phyloP scores from a whole-genome alignment of 495 filamentous ascomycete genomes.

The Jackrogersella minutella region DNA sequence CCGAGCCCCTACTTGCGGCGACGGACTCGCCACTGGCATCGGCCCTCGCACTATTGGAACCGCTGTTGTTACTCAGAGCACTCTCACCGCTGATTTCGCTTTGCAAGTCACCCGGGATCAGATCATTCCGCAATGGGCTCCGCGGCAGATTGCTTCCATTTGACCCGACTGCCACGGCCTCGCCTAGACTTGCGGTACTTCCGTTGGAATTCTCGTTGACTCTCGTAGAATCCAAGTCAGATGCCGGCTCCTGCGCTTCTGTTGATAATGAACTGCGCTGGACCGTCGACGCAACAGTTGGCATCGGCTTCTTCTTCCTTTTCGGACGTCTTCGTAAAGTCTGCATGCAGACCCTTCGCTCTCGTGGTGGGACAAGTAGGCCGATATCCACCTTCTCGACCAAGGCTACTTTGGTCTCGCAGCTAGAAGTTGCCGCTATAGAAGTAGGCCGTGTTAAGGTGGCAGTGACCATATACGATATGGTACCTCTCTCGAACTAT shows the following conservation, averaged over 20 bases:
- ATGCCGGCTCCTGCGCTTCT: constrained; percentile 44
- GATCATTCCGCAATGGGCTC: constrained; percentile 40
- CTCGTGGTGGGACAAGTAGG: constrained; percentile 60
- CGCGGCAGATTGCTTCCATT: constrained; percentile 34
- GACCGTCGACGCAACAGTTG: constrained; percentile 35
- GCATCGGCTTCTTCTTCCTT: constrained; percentile 53
- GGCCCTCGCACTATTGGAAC: constrained; percentile 46
- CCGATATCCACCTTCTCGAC: constrained; percentile 74
- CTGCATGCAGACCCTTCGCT: constrained; percentile 83
- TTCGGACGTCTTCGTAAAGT: constrained; percentile 67
- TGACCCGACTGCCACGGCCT: constrained; percentile 31
- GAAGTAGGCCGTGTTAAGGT: constrained; percentile 90
- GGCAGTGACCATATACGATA: constrained; percentile 87
- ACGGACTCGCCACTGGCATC: constrained; percentile 46
- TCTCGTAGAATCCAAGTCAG: constrained; percentile 51
- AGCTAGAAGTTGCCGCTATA: constrained; percentile 78
- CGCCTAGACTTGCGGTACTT: constrained; percentile 52
- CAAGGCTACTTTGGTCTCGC: constrained; percentile 80
- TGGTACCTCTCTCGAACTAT: constrained; percentile 94
- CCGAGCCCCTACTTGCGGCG: constrained; percentile 40
- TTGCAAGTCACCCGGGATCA: constrained; percentile 51
- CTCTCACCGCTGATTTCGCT: constrained; percentile 60
- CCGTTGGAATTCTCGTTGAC: constrained; percentile 53
- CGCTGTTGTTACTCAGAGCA: constrained; percentile 52
- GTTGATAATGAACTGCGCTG: constrained; percentile 29